These are phyloP conservation scores for Astrothelium macrocarpum DNA, from an alignment of 495 filamentous ascomycete species.

Conservation along the genomic window DNA sequence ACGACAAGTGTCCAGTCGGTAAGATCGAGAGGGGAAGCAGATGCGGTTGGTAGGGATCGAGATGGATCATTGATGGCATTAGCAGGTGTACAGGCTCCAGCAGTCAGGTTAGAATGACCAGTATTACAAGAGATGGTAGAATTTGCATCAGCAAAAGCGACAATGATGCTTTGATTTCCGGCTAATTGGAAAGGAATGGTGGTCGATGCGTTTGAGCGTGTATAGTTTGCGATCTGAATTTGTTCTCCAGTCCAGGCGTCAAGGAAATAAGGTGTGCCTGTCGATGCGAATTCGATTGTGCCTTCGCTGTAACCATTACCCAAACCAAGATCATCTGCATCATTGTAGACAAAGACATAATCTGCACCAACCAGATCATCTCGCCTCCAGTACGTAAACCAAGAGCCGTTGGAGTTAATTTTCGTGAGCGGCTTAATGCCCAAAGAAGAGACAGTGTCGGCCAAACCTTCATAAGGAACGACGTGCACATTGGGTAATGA, in stretches of 20 bases:
- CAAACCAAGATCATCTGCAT: slow-evolving; percentile 12
- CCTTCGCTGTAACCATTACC: slow-evolving; percentile 22
- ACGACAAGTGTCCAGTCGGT: slow-evolving; percentile 17
- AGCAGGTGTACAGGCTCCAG: slow-evolving; percentile 5
- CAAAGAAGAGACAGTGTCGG: slow-evolving; percentile 24
- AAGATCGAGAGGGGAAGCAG: slow-evolving; percentile 10
- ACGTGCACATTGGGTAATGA: slow-evolving; percentile 14
- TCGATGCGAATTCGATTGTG: slow-evolving; percentile 23
- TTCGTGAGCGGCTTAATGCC: slow-evolving; percentile 20
- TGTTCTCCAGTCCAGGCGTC: slow-evolving; percentile 23
- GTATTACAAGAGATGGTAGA: background rate
- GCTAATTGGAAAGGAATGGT: slow-evolving; percentile 13
- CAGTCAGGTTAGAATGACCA: background rate
- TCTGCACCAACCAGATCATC: slow-evolving; percentile 19
- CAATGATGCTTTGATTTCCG: slow-evolving; percentile 19
- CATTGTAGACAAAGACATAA: slow-evolving; percentile 37
- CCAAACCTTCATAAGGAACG: slow-evolving; percentile 13
- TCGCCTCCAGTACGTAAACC: slow-evolving; percentile 32
- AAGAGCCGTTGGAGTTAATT: slow-evolving; percentile 27
- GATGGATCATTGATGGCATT: slow-evolving; percentile 8
- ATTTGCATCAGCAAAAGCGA: slow-evolving; percentile 12
- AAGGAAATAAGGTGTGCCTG: slow-evolving; percentile 18
- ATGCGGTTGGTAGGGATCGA: background rate
- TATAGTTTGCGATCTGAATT: slow-evolving; percentile 11
- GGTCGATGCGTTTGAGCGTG: slow-evolving; percentile 6